These are phyloP conservation scores for Abrus pulchellus DNA, from an alignment of 306 rosid species.

Conservation along the genomic window DNA sequence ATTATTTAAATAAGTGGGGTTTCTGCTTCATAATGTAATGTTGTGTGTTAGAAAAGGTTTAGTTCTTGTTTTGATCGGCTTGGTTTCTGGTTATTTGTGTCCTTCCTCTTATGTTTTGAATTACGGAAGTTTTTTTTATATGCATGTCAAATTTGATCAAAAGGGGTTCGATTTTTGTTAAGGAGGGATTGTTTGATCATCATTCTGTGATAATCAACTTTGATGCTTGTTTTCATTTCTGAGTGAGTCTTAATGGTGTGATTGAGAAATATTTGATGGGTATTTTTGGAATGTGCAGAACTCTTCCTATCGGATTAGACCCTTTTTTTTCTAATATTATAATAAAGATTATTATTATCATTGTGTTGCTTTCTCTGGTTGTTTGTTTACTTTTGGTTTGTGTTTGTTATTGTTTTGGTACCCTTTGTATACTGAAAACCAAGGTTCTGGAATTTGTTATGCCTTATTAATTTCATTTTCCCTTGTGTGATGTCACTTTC, in stretches of 20 bases:
- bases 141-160: slow-evolving; percentile 13
- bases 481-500: not conserved
- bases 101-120: not conserved
- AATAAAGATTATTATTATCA: not conserved
- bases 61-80: not conserved
- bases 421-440: not conserved
- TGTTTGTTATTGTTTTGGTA: slow-evolving; percentile 42
- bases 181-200: not conserved
- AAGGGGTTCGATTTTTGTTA: not conserved
- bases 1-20: not conserved
- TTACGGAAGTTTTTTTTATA: not conserved
- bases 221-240: not conserved
- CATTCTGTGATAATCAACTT: not conserved
- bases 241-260: not conserved
- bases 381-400: not conserved
- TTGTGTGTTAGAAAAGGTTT: not conserved
- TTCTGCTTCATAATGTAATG: not conserved
- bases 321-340: not conserved
- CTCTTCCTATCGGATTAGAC: slow-evolving; percentile 19
- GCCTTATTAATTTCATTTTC: slow-evolving; percentile 27
- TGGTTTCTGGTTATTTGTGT: not conserved
- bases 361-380: slow-evolving; percentile 32
- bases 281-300: slow-evolving; percentile 35
- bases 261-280: slow-evolving; percentile 19
- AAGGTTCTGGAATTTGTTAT: slow-evolving; percentile 41